Conservation (phyloP, 345 rosid species). For the Litchi chinensis region DNA sequence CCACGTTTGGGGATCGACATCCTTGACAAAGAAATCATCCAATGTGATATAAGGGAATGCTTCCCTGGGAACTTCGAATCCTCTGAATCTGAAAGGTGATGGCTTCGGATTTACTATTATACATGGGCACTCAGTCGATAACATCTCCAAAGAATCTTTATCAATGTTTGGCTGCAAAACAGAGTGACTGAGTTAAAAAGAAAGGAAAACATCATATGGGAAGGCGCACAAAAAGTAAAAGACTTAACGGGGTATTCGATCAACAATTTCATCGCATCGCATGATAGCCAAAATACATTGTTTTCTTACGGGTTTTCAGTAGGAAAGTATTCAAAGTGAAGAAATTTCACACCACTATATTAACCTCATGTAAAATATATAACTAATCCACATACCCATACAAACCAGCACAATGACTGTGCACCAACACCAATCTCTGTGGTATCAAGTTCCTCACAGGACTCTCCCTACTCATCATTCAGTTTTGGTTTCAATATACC, state of each 20-base stretch:
- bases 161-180: conserved; percentile 71
- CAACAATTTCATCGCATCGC: too few species aligned
- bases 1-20: conserved; percentile 72
- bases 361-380: not conserved
- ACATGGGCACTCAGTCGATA: conserved; percentile 72
- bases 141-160: conserved; percentile 54
- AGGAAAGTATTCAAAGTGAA: too few species aligned
- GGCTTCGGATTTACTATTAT: conserved; percentile 80
- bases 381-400: conserved; percentile 60
- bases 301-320: too few species aligned
- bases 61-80: conserved; percentile 58
- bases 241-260: too few species aligned
- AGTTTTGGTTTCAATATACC: conserved; percentile 71
- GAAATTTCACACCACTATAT: too few species aligned
- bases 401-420: conserved; percentile 82
- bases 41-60: conserved; percentile 54
- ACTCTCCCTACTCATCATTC: conserved; percentile 62
- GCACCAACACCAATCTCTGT: conserved; percentile 77
- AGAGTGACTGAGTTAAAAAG: not conserved
- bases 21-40: conserved; percentile 62
- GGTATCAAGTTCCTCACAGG: conserved; percentile 87
- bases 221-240: too few species aligned
- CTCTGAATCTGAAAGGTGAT: conserved; percentile 56
- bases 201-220: not conserved
- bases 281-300: too few species aligned